These are phyloP conservation scores for Capronia epimyces DNA, from an alignment of 2,329 filamentous ascomycete genomes.

Conservation along the genomic window DNA sequence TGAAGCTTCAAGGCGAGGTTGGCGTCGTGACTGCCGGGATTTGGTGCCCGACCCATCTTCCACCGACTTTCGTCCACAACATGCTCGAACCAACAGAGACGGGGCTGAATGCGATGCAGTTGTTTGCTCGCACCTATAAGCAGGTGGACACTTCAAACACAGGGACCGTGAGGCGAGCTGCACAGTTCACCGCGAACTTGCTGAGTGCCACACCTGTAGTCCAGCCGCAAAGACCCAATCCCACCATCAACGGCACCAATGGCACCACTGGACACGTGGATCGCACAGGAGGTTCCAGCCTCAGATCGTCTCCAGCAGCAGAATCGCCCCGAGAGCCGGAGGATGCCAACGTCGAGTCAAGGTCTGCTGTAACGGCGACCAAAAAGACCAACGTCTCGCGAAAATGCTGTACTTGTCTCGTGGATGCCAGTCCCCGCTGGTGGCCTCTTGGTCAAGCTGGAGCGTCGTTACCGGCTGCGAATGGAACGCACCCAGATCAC, in stretches of 20 bases:
- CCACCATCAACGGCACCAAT: conserved; percentile 45
- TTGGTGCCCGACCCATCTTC: conserved; percentile 80
- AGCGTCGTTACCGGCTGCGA: conserved; percentile 6
- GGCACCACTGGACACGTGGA: conserved; percentile 13
- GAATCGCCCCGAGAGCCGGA: conserved; percentile 18
- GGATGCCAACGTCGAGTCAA: conserved; percentile 8
- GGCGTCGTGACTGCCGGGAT: conserved; percentile 79
- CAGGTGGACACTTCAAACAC: conserved; percentile 87
- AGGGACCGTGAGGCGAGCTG: conserved; percentile 88
- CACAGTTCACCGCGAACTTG: conserved; percentile 50
- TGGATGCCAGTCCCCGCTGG: conserved; percentile 50
- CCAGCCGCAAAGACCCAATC: conserved; percentile 50
- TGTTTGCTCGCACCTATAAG: conserved; percentile 86
- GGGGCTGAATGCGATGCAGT: conserved; percentile 74
- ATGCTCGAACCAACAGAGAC: conserved; percentile 70
- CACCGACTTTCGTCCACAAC: conserved; percentile 62
- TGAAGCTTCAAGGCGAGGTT: conserved; percentile 72
- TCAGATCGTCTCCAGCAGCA: conserved; percentile 23
- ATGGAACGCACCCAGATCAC: conserved; percentile 9
- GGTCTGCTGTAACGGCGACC: background rate
- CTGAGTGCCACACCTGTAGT: conserved; percentile 31
- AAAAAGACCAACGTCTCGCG: conserved; percentile 22
- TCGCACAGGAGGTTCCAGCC: conserved; percentile 27
- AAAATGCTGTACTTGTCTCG: conserved; percentile 39
- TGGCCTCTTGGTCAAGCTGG: conserved; percentile 45